A percentile compares a stretch with the other conserved stretches of the same genome.
Evolutionary conservation across 345 rosid genomes (phyloP).

Genomic region (Lumnitzera littorea): DNA sequence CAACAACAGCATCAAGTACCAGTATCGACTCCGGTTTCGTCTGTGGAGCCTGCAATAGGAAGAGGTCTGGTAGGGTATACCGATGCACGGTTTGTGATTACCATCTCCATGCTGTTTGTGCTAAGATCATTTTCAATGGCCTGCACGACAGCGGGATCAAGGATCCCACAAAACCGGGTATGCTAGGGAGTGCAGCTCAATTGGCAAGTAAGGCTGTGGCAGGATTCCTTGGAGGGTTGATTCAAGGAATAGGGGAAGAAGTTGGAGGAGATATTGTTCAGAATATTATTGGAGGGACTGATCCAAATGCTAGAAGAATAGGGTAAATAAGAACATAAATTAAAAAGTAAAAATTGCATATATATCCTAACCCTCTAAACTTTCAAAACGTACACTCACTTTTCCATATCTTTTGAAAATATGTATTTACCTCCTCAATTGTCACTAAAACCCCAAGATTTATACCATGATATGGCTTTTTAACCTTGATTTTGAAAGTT

Average conservation of each 20-base stretch:
- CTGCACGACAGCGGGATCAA: conserved; percentile 48
- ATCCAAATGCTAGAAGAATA: neutral
- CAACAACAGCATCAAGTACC: conserved; percentile 8
- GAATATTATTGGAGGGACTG: conserved; percentile 29
- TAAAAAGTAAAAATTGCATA: no score
- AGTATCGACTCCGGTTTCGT: conserved; percentile 17
- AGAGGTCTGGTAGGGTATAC: conserved; percentile 51
- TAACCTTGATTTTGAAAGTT: no score
- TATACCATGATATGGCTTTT: no score
- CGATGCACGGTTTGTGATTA: conserved; percentile 66
- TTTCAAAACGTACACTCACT: no score
- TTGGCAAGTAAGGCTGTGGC: conserved; percentile 55
- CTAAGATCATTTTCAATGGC: conserved; percentile 68
- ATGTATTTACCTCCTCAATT: no score
- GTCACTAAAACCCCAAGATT: no score
- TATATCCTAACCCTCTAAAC: no score
- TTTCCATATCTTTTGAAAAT: no score
- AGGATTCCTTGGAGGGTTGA: conserved; percentile 69
- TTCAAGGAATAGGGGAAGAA: conserved; percentile 70
- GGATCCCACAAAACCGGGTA: conserved; percentile 37
- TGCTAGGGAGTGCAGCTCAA: conserved; percentile 51
- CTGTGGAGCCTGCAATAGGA: conserved; percentile 67
- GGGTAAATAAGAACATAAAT: neutral
- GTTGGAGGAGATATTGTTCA: conserved; percentile 30
- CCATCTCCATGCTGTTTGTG: conserved; percentile 76